Evolutionary conservation across 1,284 basidiomycete species (phyloP).

Genomic region (Singerocomus rubriflavus): DNA sequence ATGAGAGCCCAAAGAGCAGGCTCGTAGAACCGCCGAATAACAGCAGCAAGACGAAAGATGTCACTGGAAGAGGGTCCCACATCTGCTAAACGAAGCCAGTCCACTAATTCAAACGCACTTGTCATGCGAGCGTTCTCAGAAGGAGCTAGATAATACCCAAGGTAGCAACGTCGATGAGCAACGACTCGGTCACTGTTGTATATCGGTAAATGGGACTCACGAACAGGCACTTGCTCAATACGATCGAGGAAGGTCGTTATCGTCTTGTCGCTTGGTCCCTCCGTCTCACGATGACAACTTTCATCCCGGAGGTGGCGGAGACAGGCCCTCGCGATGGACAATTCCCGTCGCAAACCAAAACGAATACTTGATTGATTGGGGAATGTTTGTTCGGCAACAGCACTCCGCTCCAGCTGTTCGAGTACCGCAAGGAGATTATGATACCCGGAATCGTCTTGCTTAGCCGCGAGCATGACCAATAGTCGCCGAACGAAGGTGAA

Average conservation of each 20-base stretch:
- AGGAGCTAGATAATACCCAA: conserved; percentile 32
- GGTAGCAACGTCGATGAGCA: background rate
- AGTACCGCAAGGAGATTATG: conserved; percentile 36
- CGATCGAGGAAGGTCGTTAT: conserved; percentile 42
- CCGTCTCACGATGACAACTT: background rate
- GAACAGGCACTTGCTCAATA: conserved; percentile 39
- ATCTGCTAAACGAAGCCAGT: conserved; percentile 53
- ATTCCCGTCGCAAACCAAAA: conserved; percentile 47
- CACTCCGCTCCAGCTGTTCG: conserved; percentile 37
- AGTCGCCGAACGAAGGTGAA: conserved; percentile 63
- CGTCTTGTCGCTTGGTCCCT: conserved; percentile 12
- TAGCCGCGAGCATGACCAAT: conserved; percentile 53
- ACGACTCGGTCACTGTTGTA: background rate
- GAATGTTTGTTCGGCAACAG: conserved; percentile 28
- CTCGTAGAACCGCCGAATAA: conserved; percentile 41
- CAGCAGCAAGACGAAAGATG: conserved; percentile 38
- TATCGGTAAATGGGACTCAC: conserved; percentile 34
- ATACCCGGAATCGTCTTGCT: conserved; percentile 41
- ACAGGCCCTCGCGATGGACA: conserved; percentile 36
- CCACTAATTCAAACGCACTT: conserved; percentile 53
- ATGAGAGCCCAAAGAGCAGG: conserved; percentile 44
- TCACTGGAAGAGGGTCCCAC: conserved; percentile 35
- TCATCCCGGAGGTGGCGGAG: conserved; percentile 31
- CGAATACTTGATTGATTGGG: conserved; percentile 38
- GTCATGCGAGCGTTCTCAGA: conserved; percentile 31